Evolutionary conservation across 768 basidiomycete genomes (phyloP), one percentile per base, ranked within the genome.

Genomic region (Leccinum subtestaceum): DNA sequence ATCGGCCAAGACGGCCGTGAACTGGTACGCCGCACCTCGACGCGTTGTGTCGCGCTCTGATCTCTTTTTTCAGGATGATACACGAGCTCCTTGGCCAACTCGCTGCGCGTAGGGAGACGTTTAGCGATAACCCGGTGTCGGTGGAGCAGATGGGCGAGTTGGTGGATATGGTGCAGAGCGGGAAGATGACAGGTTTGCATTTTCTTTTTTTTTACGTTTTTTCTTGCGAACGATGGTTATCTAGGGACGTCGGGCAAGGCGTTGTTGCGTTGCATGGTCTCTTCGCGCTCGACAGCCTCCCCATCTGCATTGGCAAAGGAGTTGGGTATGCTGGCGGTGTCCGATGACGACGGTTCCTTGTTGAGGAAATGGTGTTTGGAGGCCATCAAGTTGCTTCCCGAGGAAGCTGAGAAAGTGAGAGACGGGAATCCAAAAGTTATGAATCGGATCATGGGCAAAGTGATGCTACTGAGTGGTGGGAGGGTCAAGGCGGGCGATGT

Each of bases 21-120:
- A 98, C 69, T 98, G 95, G 96, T 94, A 57, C 60, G 82, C 69
- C 31, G 31, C 46, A 13, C 21, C 15, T 29, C 27, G 13, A 13
- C 45, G 10, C 17, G 7, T 5, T 12, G 48, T 12, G 21, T 52
- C 19, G 23, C 21, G 32, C 34, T 55, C 17, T 4, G 56, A 36
- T 67, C 10, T 36, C 1, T 6, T 43, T 5, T 43, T n/a, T 43
- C 10, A 96, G 95, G 94, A 83, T 98, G 74, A 85, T 86, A 3
- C 91, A 98, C 59, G 92, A 95, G 60, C 79, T 97, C 0, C 75
- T 95, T 2, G 93, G 93, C 0, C 88, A 89, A 63, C 79, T 98
- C 3, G 76, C 87, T 1, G 78, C 80, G 2, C 81, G 83, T 45
- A 77, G 81, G 49, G 78, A 79, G 19, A 80, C 84, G 36, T 84